Percentiles rank a stretch among this genome's conserved stretches.
phyloP scores from a whole-genome alignment of 2,329 filamentous ascomycete genomes.

The Xylariaceae sp. region DNA sequence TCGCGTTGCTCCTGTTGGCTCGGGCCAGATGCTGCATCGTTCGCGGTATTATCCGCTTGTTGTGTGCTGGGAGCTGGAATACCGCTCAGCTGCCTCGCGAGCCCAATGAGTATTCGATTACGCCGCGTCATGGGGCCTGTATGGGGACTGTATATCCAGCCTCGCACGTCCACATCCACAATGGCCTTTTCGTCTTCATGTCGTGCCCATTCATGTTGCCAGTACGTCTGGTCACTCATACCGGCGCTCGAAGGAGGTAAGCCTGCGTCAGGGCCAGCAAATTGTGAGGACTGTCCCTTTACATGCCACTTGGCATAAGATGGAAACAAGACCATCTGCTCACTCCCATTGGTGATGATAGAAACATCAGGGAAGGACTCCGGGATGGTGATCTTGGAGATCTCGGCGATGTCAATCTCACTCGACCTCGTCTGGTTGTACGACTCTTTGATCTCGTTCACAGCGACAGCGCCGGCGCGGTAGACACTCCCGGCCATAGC shows the following conservation, averaged over 20 bases:
- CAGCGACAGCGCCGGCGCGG: conserved; percentile 52
- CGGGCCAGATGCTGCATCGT: conserved; percentile 26
- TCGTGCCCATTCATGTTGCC: conserved; percentile 72
- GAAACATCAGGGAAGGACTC: conserved; percentile 79
- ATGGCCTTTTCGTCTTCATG: conserved; percentile 79
- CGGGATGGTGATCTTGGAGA: conserved; percentile 53
- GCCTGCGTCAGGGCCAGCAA: conserved; percentile 35
- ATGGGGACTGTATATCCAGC: conserved; percentile 90
- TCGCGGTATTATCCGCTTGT: conserved; percentile 25
- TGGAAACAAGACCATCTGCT: conserved; percentile 93
- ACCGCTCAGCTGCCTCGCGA: conserved; percentile 83
- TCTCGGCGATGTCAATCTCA: conserved; percentile 34
- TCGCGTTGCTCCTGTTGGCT: conserved; percentile 43
- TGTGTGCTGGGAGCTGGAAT: conserved; percentile 64
- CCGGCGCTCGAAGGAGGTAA: conserved; percentile 39
- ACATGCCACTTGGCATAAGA: conserved; percentile 80
- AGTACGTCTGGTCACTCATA: conserved; percentile 65
- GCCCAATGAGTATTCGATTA: conserved; percentile 78
- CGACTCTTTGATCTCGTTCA: conserved; percentile 56
- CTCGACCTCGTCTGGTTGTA: conserved; percentile 51
- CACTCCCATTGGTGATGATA: conserved; percentile 73
- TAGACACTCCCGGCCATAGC: conserved; percentile 57
- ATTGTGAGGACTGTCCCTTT: conserved; percentile 38
- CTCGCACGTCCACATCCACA: conserved; percentile 89
- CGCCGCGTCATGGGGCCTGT: conserved; percentile 79